Evolutionary conservation across 768 basidiomycete genomes (phyloP), one percentile per base, ranked within the genome.

Genomic region (Clitopilus passeckerianus): DNA sequence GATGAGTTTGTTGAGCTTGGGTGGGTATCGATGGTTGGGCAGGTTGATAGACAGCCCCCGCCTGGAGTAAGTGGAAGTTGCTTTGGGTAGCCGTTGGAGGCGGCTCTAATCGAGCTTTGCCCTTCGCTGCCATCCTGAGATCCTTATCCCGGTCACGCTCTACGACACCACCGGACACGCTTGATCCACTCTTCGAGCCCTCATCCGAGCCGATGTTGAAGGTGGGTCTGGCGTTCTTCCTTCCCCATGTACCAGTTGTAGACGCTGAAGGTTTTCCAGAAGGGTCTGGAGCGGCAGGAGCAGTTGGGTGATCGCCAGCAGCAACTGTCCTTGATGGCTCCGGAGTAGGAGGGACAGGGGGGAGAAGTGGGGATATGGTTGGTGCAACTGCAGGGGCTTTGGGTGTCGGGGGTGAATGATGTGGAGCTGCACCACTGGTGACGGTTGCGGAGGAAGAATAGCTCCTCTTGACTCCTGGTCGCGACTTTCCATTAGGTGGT

Each of bases 201-300:
- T 84, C 85, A 59, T 77, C 75, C 16, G 85, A 86, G 1, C 85
- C 86, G 58, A 87, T 79, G 63, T 84, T 83, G 60, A 87, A 86
- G 65, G 74, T 74, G 12, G 75, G 67, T 18, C 70, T 64, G 46
- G 61, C 65, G 1, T 63, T 64, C 34, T 60, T 61, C 22, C 59
- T 59, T 33, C 55, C 59, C 50, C 53, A 61, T 41, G 44, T 57
- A 1, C 14, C 46, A 20, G 46, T 50, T 12, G 46, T 50, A n/a
- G 18, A 20, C 4, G 12, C 15, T 18, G 46, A n/a, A 18, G 46
- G 37, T 41, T 41, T 14, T n/a, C 37, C 37, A 50, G 46, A 50
- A 50, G 46, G 46, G 18, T 12, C 10, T 5, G 5, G 46, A 4
- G n/a, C 20, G 20, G 46, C 10, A 10, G 46, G 46, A 10, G 46